Base-by-base conservation (phyloP, 1,284 basidiomycete species). In the Sporisorium graminicola region DNA sequence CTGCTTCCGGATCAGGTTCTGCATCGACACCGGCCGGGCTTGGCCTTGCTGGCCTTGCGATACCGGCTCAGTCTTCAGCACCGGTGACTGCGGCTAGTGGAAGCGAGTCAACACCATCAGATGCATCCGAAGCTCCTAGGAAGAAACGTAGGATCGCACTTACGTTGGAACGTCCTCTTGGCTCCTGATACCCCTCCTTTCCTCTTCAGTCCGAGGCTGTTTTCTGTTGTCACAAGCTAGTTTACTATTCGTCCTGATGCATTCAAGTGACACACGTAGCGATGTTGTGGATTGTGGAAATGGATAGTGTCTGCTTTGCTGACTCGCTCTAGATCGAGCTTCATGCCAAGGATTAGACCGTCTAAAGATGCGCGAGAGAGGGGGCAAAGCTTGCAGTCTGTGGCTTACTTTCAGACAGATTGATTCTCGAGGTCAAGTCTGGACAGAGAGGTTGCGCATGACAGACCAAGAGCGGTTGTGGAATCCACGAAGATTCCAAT, bases 81-180 rank as follows among this genome's bases (percentile, higher is more conserved):
- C 37, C 52, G 14, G 20, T 33, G 18, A 47, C 29, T 3, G 62
- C 57, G 16, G 60, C 56, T 64, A 65, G 43, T 47, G 53, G 82
- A 78, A 33, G 79, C 65, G 52, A 80, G 82, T 69, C 84, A 84
- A 40, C 71, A 31, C 29, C 37, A 5, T 16, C 57, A 88, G 89
- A 56, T 14, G 58, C 65, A 1, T 56, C 16, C 13, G 89, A 89
- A 54, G 91, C 90, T 16, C 91, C 92, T 10, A 96, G 94, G 90
- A 96, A 96, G 88, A 96, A 94, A 87, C 89, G 94, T 65, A 88
- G 94, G 35, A 91, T 95, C 20, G 92, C 90, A 35, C 88, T 95
- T 78, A 94, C 92, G 14, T 89, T 88, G 68, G 77, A 82, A 59
- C 74, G 81, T 10, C 81, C 81, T 3, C 73, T 83, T 29, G 69